A percentile compares a stretch with the other conserved stretches of the same genome.
Conservation (phyloP, 768 basidiomycete genomes). For the Antrodiella citrinella region DNA sequence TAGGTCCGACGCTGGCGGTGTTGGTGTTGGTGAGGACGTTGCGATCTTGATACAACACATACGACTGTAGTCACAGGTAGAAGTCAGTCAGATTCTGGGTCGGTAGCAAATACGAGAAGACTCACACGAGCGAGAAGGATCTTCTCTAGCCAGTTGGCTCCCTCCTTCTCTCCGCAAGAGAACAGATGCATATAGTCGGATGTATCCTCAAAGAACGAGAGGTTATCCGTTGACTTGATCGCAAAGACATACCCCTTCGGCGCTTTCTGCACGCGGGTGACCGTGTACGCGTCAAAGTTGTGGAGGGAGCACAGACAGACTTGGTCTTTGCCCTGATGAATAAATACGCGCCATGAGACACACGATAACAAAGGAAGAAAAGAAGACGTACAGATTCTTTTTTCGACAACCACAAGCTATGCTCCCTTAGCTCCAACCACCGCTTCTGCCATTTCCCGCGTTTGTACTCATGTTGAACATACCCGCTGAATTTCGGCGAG, state of each 20-base stretch:
- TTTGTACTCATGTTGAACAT: constrained; percentile 85
- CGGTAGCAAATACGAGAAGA: constrained; percentile 1
- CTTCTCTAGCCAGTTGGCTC: constrained; percentile 70
- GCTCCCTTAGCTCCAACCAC: constrained; percentile 81
- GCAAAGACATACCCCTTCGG: constrained; percentile 85
- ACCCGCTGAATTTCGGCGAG: constrained; percentile 42
- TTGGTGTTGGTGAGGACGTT: constrained; percentile 52
- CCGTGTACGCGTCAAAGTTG: constrained; percentile 81
- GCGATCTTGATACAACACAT: constrained; percentile 75
- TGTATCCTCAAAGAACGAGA: constrained; percentile 79
- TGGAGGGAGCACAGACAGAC: constrained; percentile 74
- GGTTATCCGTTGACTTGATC: constrained; percentile 81
- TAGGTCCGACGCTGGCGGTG: constrained; percentile 6
- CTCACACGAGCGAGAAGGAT: constrained; percentile 78
- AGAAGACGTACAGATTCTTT: constrained; percentile 63
- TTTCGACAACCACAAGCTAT: constrained; percentile 82
- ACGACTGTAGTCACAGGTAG: constrained; percentile 44
- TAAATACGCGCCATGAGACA: background rate
- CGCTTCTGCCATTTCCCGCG: constrained; percentile 94
- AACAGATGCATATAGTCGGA: constrained; percentile 87
- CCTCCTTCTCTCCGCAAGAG: constrained; percentile 66
- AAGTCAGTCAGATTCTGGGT: constrained; percentile 6
- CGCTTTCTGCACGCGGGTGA: constrained; percentile 69
- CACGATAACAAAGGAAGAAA: background rate
- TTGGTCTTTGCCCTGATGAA: constrained; percentile 73